Percentiles rank a stretch among this genome's conserved stretches.
Conservation (phyloP, 306 rosid species). For the Begonia masoniana region DNA sequence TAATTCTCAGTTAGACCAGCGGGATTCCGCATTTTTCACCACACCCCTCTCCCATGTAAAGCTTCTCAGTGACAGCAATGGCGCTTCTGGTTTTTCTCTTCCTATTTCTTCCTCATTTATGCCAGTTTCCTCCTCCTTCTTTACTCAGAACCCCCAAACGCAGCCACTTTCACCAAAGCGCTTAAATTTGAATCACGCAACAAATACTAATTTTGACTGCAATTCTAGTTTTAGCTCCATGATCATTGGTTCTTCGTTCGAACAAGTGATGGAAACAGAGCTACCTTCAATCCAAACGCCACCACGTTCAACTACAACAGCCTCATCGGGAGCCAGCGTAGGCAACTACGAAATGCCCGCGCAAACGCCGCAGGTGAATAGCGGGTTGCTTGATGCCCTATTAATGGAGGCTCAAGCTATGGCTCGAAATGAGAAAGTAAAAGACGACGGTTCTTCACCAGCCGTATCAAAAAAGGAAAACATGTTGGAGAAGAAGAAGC, state of each 20-base stretch:
- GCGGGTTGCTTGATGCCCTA: slow-evolving; percentile 52
- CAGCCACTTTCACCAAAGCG: slow-evolving; percentile 11
- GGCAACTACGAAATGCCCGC: slow-evolving; percentile 20
- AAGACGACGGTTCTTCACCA: slow-evolving; percentile 9
- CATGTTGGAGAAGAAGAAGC: slow-evolving; percentile 2
- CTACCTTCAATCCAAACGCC: slow-evolving; percentile 50
- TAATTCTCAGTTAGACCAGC: slow-evolving; percentile 7
- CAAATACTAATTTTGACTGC: slow-evolving; percentile 1
- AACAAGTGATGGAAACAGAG: slow-evolving; percentile 20
- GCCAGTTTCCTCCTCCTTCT: slow-evolving; percentile 18
- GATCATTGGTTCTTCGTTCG: slow-evolving; percentile 16
- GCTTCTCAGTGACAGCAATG: slow-evolving; percentile 14
- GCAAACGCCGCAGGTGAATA: slow-evolving; percentile 17
- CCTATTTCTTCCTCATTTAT: slow-evolving; percentile 22
- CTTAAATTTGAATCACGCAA: slow-evolving; percentile 12
- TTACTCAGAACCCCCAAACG: slow-evolving; percentile 18
- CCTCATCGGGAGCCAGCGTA: slow-evolving; percentile 32
- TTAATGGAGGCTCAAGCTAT: slow-evolving; percentile 27
- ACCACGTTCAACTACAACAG: slow-evolving; percentile 22
- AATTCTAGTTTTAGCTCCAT: slow-evolving; percentile 12
- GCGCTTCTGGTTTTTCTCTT: slow-evolving; percentile 8
- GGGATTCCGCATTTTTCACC: slow-evolving; percentile 12
- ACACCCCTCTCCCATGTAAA: slow-evolving; percentile 18
- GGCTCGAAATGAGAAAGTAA: slow-evolving; percentile 19
- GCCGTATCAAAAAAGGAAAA: slow-evolving; percentile 25